Evolutionary conservation across 2,329 filamentous ascomycete species (phyloP), one percentile per base, ranked within the genome.

Genomic region (Cladophialophora exuberans): DNA sequence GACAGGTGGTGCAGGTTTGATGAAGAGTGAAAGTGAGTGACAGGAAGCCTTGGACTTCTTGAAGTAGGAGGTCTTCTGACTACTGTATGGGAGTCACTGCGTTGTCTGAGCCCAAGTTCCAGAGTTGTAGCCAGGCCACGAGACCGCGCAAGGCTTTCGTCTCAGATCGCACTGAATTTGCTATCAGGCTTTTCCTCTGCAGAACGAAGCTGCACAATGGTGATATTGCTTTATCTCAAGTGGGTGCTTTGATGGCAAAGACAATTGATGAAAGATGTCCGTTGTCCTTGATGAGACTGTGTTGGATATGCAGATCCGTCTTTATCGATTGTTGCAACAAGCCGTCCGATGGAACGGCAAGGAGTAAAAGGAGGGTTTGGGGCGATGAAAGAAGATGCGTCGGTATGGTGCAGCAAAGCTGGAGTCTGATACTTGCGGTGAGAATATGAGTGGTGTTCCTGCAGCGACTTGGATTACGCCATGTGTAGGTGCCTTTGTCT

Each of bases 281-380:
- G 53, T 60, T 56, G 57, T 60, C 39, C 57, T 44, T 38, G 51
- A 48, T 31, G 36, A 47, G 46, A 54, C 31, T 57, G 51, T 45
- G 28, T 56, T 48, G 50, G 35, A 18, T 15, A 39, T 52, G 43
- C 23, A 52, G 35, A 35, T 46, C 31, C 31, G 26, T 55, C 46
- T 53, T 51, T 54, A 44, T 57, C 35, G 35, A 52, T 55, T 48
- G 53, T 62, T 59, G 60, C 60, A 59, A 51, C 49, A 53, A 61
- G 53, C 56, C 55, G 60, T 26, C 49, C 26, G 22, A 25, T 46
- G 39, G 39, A 26, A 42, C 42, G 30, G 23, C n/a, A 31, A 47
- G 39, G 48, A 31, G 23, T n/a, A 17, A 23, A n/a, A 26, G 26
- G 25, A 43, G 28, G 15, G 17, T 28, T 57, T 52, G 42, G 18